Evolutionary conservation across 1,284 basidiomycete species (phyloP).

Genomic region (Tilletia indica): DNA sequence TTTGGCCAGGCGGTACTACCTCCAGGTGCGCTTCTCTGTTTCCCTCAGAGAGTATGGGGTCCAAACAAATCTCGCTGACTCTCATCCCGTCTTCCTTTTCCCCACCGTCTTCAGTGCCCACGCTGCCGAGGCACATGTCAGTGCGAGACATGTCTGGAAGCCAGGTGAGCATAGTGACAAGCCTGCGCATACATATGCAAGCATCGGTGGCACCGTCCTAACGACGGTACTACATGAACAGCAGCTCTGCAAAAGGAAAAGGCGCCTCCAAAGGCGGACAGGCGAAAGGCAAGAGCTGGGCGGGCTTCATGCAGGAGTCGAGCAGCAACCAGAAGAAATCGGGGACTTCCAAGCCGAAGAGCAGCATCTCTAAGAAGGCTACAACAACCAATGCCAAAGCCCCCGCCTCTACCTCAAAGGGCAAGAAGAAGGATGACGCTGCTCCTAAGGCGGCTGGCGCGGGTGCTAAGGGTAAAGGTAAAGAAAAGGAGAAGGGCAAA

Average conservation of each 20-base stretch:
- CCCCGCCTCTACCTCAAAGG: background rate
- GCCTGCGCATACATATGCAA: background rate
- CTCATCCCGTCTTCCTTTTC: background rate
- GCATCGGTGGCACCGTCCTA: too few relatives aligned
- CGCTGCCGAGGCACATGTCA: constrained; percentile 3
- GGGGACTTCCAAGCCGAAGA: background rate
- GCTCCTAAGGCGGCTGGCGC: background rate
- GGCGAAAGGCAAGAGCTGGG: background rate
- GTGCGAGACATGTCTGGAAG: constrained; percentile 12
- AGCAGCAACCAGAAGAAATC: constrained; percentile 9
- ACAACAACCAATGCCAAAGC: background rate
- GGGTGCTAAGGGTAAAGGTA: background rate
- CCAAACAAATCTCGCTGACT: background rate
- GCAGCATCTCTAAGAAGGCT: constrained; percentile 12
- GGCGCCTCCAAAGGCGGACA: background rate
- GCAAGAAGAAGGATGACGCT: constrained; percentile 6
- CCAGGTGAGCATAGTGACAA: background rate
- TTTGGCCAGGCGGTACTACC: background rate
- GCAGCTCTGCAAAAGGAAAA: background rate
- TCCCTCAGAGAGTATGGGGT: background rate
- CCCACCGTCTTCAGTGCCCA: background rate
- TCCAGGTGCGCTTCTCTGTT: constrained; percentile 1
- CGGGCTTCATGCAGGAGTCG: constrained; percentile 9
- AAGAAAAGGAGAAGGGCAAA: background rate
- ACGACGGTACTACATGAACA: background rate